These are phyloP conservation scores for Russula lepida DNA, from an alignment of 768 basidiomycete genomes.

Conservation along the genomic window DNA sequence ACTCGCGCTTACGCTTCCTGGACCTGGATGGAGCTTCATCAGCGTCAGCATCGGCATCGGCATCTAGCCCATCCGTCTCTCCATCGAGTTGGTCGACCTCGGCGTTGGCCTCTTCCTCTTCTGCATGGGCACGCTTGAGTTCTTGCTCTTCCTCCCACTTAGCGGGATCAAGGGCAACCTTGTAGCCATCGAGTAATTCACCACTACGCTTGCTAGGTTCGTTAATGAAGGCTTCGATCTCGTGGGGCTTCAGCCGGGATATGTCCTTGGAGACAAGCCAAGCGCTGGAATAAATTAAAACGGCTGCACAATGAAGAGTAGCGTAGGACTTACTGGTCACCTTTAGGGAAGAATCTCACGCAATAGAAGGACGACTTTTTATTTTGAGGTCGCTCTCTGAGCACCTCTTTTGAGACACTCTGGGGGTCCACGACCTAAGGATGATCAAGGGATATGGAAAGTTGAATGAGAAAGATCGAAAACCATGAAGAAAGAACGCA, in stretches of 20 bases:
- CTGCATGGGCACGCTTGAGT: constrained; percentile 27
- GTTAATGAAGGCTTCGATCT: constrained; percentile 77
- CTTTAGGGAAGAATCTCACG: constrained; percentile 85
- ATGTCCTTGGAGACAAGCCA: constrained; percentile 84
- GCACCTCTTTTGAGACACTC: constrained; percentile 49
- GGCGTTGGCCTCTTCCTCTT: constrained; percentile 45
- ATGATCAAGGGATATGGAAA: constrained; percentile 7
- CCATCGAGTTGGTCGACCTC: constrained; percentile 61
- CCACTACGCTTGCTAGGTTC: constrained; percentile 70
- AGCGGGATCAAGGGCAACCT: constrained; percentile 63
- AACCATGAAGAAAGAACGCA: constrained; percentile 38
- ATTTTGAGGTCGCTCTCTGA: constrained; percentile 58
- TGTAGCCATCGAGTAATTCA: constrained; percentile 70
- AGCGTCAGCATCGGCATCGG: constrained; percentile 35
- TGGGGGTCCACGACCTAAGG: constrained; percentile 74
- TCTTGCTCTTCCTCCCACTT: constrained; percentile 51
- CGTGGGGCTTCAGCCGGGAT: constrained; percentile 62
- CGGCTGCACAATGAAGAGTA: constrained; percentile 10
- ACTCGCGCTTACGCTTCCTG: constrained; percentile 61
- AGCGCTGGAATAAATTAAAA: constrained; percentile 41
- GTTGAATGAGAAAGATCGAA: constrained; percentile 7
- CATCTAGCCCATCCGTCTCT: constrained; percentile 41
- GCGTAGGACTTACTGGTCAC: constrained; percentile 71
- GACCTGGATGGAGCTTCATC: constrained; percentile 34
- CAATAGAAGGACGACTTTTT: constrained; percentile 69